Conservation (phyloP, 2,329 filamentous ascomycete species). For the Blastomyces gilchristii region DNA sequence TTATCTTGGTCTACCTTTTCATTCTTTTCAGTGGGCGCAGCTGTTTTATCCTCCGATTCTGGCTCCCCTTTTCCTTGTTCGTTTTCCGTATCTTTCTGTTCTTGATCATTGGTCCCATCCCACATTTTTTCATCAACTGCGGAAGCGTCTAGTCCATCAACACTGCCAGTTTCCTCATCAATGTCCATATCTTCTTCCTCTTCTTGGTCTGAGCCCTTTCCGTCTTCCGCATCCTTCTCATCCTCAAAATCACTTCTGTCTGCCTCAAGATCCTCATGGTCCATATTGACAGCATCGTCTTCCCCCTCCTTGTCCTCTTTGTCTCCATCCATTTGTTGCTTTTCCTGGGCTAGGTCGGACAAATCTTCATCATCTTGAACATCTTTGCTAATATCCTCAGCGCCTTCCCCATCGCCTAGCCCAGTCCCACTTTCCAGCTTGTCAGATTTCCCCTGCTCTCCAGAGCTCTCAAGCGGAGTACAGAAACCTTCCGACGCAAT, state of each 20-base stretch:
- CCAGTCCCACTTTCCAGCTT: constrained; percentile 87
- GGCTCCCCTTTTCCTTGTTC: constrained; percentile 49
- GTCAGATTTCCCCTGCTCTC: constrained; percentile 58
- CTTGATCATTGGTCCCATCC: constrained; percentile 65
- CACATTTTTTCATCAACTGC: constrained; percentile 98
- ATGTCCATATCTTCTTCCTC: constrained; percentile 58
- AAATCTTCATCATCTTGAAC: constrained; percentile 89
- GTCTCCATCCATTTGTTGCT: constrained; percentile 44
- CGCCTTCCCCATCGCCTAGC: constrained; percentile 87
- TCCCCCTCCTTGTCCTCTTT: constrained; percentile 37
- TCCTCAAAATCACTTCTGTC: constrained; percentile 55
- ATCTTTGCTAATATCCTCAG: constrained; percentile 96
- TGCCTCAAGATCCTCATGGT: constrained; percentile 82
- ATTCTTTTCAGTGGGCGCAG: constrained; percentile 48
- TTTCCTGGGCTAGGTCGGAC: constrained; percentile 78
- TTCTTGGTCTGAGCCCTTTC: constrained; percentile 51
- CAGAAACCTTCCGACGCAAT: constrained; percentile 84
- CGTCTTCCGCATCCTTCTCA: constrained; percentile 47
- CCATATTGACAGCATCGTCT: constrained; percentile 45
- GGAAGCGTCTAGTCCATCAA: constrained; percentile 79
- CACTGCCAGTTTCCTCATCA: constrained; percentile 81
- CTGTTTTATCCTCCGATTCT: constrained; percentile 48
- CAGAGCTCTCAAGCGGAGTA: constrained; percentile 70
- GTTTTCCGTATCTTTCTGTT: constrained; percentile 62
- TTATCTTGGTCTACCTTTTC: constrained; percentile 45